A percentile compares a stretch with the other conserved stretches of the same genome.
These are phyloP conservation scores for Geranomyces variabilis DNA, from an alignment of 192 early-diverging fungal genomes.

Conservation along the genomic window DNA sequence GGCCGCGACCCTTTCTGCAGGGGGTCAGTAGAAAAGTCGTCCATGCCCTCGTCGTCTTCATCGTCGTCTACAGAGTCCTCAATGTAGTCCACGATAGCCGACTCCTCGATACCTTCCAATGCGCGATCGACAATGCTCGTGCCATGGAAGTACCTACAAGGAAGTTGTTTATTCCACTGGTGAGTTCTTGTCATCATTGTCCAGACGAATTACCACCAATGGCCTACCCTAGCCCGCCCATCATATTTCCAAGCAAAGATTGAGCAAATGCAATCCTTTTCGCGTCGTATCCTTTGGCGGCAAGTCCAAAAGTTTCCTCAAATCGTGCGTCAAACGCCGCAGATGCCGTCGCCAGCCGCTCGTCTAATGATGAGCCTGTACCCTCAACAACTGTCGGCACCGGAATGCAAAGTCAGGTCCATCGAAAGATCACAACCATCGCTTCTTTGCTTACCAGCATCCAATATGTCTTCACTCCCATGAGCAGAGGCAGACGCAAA, in stretches of 20 bases:
- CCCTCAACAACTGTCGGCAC: background rate
- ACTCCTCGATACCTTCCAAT: slow-evolving; percentile 66
- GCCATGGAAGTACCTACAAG: slow-evolving; percentile 71
- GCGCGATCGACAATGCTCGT: slow-evolving; percentile 73
- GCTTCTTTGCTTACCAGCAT: background rate
- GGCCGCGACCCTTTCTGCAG: slow-evolving; percentile 19
- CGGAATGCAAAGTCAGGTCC: background rate
- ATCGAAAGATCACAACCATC: slow-evolving; percentile 10
- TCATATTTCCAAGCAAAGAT: slow-evolving; percentile 75
- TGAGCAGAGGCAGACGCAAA: slow-evolving; percentile 47
- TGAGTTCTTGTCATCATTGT: background rate
- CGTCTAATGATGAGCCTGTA: slow-evolving; percentile 40
- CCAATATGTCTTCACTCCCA: background rate
- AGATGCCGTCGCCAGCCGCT: slow-evolving; percentile 38
- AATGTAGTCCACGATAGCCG: slow-evolving; percentile 51
- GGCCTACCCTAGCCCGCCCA: slow-evolving; percentile 80
- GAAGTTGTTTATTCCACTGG: background rate
- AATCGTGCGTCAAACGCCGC: slow-evolving; percentile 72
- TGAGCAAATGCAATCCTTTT: slow-evolving; percentile 74
- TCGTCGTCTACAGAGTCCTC: slow-evolving; percentile 55
- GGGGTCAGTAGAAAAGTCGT: background rate
- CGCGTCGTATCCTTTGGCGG: slow-evolving; percentile 62
- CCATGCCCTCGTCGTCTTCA: slow-evolving; percentile 50
- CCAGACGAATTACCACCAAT: slow-evolving; percentile 29
- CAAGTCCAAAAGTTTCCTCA: slow-evolving; percentile 70